Evolutionary conservation across 2,329 filamentous ascomycete genomes (phyloP).

Genomic region (Cylindrodendrum hubeiense): DNA sequence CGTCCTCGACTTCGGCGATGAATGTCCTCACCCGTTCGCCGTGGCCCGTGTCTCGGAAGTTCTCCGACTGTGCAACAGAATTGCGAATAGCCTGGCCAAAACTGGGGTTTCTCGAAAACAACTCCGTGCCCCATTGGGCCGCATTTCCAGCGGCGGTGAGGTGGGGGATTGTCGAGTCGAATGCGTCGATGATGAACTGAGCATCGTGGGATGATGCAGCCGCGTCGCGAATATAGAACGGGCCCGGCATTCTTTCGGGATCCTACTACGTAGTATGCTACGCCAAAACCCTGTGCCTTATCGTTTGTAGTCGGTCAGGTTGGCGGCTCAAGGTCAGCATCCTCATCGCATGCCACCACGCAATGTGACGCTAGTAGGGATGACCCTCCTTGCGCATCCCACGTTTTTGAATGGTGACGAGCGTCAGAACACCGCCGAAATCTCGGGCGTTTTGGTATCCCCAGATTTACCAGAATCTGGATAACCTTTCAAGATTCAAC

Average conservation of each 20-base stretch:
- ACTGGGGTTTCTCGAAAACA: conserved; percentile 39
- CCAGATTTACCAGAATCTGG: conserved; percentile 16
- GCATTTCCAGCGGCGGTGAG: conserved; percentile 43
- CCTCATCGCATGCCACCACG: conserved; percentile 27
- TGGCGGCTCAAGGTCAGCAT: conserved; percentile 30
- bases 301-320: conserved; percentile 23
- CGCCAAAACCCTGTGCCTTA: conserved; percentile 22
- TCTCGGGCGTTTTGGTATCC: conserved; percentile 5
- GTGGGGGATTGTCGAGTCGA: conserved; percentile 46
- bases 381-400: conserved; percentile 27
- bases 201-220: conserved; percentile 38
- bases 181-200: conserved; percentile 46
- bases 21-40: conserved; percentile 44
- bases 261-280: conserved; percentile 7
- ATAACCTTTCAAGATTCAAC: conserved; percentile 20
- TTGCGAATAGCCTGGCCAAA: conserved; percentile 38
- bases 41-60: conserved; percentile 36
- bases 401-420: conserved; percentile 30
- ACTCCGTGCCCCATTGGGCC: conserved; percentile 46
- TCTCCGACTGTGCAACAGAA: conserved; percentile 39
- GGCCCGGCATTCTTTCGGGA: conserved; percentile 31
- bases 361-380: conserved; percentile 39
- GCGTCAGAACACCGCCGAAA: conserved; percentile 4
- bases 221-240: conserved; percentile 43
- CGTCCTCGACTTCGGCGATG: conserved; percentile 42